Conservation (phyloP, 805 yeast species). For the Suhomyces prunicola region DNA sequence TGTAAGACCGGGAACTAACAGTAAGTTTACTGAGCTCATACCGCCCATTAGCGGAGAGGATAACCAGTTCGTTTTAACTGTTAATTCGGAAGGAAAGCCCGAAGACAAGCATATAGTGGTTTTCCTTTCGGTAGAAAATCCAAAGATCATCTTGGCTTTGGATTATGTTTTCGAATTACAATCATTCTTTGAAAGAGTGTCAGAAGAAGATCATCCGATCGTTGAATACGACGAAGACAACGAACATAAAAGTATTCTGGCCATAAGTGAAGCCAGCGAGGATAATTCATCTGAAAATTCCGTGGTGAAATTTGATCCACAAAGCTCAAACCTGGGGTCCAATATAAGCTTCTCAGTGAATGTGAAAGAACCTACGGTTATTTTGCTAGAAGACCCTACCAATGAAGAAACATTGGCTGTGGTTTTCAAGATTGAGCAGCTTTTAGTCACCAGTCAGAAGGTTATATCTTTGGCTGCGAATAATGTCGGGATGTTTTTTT, state of each 20-base stretch:
- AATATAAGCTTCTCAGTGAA: slow-evolving; percentile 58
- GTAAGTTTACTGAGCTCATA: slow-evolving; percentile 75
- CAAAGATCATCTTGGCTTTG: slow-evolving; percentile 75
- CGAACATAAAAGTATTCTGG: neutral
- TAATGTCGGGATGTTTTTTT: slow-evolving; percentile 82
- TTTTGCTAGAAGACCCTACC: slow-evolving; percentile 77
- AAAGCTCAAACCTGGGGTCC: slow-evolving; percentile 1
- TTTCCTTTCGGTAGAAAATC: slow-evolving; percentile 71
- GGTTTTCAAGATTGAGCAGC: slow-evolving; percentile 82
- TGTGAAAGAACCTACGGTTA: slow-evolving; percentile 71
- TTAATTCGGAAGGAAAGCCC: slow-evolving; percentile 41
- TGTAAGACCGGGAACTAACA: slow-evolving; percentile 56
- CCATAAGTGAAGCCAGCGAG: neutral
- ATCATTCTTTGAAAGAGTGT: slow-evolving; percentile 53
- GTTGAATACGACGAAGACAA: slow-evolving; percentile 15
- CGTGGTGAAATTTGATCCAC: neutral
- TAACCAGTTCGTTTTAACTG: slow-evolving; percentile 66
- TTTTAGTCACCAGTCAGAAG: slow-evolving; percentile 65
- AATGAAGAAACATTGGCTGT: slow-evolving; percentile 74
- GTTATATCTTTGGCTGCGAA: slow-evolving; percentile 64
- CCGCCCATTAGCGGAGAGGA: slow-evolving; percentile 64
- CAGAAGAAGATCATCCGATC: slow-evolving; percentile 21
- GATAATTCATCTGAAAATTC: neutral
- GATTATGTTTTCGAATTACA: slow-evolving; percentile 82
- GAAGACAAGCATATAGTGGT: slow-evolving; percentile 41